Conservation (phyloP, 768 basidiomycete species). For the Lactarius akahatsu region DNA sequence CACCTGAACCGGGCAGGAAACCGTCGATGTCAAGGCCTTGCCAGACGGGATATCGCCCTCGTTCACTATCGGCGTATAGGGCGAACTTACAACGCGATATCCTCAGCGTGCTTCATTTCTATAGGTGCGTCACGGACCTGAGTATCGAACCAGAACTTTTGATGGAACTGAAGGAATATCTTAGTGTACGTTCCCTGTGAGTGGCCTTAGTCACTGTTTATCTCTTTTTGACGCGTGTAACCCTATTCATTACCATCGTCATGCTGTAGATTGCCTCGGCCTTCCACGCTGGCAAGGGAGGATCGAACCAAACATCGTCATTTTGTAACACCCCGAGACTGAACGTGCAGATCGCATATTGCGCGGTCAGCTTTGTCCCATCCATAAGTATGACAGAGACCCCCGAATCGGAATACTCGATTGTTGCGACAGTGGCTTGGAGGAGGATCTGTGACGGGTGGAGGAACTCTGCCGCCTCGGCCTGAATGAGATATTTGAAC, state of each 20-base stretch:
- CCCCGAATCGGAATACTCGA: conserved; percentile 46
- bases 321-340: conserved; percentile 53
- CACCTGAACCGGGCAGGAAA: conserved; percentile 59
- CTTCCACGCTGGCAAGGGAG: conserved; percentile 57
- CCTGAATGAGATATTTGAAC: conserved; percentile 41
- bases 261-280: conserved; percentile 60
- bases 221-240: not conserved
- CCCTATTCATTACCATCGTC: conserved; percentile 46
- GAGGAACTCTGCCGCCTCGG: conserved; percentile 56
- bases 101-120: not conserved
- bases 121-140: not conserved
- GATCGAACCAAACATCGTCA: conserved; percentile 48
- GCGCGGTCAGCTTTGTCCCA: conserved; percentile 34
- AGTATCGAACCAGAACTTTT: conserved; percentile 21
- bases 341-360: conserved; percentile 48
- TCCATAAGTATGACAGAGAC: conserved; percentile 45
- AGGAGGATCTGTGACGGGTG: conserved; percentile 44
- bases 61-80: conserved; percentile 17
- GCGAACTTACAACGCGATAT: conserved; percentile 1
- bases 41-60: conserved; percentile 56
- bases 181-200: no score
- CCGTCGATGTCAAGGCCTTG: conserved; percentile 55
- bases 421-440: conserved; percentile 48
- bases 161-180: no score
- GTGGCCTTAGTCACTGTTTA: no score